Base-by-base conservation (phyloP, 495 filamentous ascomycete genomes). In the Aspergillus haitiensis region DNA sequence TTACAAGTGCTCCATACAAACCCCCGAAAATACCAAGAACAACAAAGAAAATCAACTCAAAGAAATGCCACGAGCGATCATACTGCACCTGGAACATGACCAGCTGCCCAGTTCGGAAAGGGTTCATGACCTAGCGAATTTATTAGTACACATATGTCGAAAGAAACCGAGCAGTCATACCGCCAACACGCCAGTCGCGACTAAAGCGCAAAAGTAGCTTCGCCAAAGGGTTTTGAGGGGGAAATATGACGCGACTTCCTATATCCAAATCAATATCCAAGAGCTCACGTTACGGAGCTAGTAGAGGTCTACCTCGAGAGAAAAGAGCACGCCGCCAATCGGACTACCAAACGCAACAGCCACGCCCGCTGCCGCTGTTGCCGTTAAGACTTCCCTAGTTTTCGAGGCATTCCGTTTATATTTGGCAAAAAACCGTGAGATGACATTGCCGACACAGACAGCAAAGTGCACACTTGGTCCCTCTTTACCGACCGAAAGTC, bases 21-120 rank as follows among this genome's bases (percentile, higher is more conserved):
- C 94, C 95, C 42, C 94, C 94, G 68, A 98, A 98, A 16, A 96
- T 81, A 18, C 94, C 94, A 47, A 98, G 81, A 46, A 95, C 81
- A 52, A 96, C 84, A 70, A 94, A 98, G 70, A 98, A 98, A 13
- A 97, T 75, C 0, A 95, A 78, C 71, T 98, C 94, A 64, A 98
- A 98, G 67, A 96, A 96, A 72, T 98, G 94, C 94, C 94, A 98
- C 4, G 86, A 87, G 16, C 95, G 88, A 73, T 98, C 95, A 69
- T 98, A 98, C 65, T 84, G 84, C 64, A 98, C 94, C 68, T 96
- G 91, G 75, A 98, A 98, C 94, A 98, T 98, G 82, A 98, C 94
- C 40, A 98, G 82, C 66, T 98, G 95, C n/a, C 94, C 94, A 2
- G 94, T 98, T 55, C 94, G 80, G 70, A 98, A 98, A 35, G 94